Base-by-base conservation (phyloP, 2,329 filamentous ascomycete genomes). In the Metarhizium humberi region DNA sequence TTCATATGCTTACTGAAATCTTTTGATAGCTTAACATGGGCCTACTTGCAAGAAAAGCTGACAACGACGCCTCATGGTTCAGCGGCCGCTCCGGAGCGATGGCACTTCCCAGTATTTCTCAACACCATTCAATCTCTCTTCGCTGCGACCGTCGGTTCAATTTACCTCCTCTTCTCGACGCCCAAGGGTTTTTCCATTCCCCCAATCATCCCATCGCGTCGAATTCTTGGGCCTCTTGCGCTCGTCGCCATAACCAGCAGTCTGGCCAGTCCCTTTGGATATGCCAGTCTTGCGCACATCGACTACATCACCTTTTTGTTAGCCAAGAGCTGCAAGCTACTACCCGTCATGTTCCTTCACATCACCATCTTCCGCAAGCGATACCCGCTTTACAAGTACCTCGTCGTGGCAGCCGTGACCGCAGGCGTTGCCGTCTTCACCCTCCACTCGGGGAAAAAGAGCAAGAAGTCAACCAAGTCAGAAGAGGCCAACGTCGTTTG, bases 281-380 rank as follows among this genome's bases (percentile, higher is more conserved):
- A 97, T 73, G 92, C 94, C 51, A 88, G 85, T 57, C 84, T 97
- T 52, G 85, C 87, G 42, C 91, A 97, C 71, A 91, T 97, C 72
- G 94, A 97, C 80, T 97, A 97, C 74, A 90, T 97, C 66, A 96
- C 94, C 34, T 97, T 95, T 74, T 89, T 96, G 63, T 87, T 99
- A 46, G 92, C 94, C 63, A 97, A 99, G 75, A 92, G 87, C 64
- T 99, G 94, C 86, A 99, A 99, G 76, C 81, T 99, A 20, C 84
- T 99, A n/a, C 94, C 94, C 3, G 94, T 99, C 66, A 97, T 99
- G 94, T 86, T 94, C 66, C 80, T 99, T 45, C 92, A 99, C 75
- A 83, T 97, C 66, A 92, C 91, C 48, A 73, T 99, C 50, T 99
- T 96, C 77, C 85, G 87, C 57, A 88, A 87, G 66, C 80, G 86